phyloP scores from a whole-genome alignment of 1,284 basidiomycete genomes.

The Peniophora sp. region DNA sequence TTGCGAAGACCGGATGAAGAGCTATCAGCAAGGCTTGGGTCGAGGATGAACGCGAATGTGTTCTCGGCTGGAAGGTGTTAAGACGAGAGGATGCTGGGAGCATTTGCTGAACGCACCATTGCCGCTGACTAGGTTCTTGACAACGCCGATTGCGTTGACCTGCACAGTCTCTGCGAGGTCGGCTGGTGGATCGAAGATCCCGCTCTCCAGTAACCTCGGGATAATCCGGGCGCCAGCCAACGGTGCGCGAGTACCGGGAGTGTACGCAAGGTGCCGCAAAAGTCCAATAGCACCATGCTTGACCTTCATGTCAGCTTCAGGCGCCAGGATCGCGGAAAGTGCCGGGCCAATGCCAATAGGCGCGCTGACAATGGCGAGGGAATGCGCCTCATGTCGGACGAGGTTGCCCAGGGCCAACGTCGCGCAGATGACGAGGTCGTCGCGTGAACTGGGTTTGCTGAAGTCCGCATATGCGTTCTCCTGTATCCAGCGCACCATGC shows the following conservation, averaged over 20 bases:
- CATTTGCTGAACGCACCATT: constrained; percentile 40
- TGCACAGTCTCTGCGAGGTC: constrained; percentile 85
- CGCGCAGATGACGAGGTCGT: constrained; percentile 79
- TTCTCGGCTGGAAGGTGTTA: constrained; percentile 45
- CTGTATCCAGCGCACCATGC: constrained; percentile 75
- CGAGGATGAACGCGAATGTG: constrained; percentile 48
- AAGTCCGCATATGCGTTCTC: constrained; percentile 4
- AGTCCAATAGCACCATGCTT: constrained; percentile 82
- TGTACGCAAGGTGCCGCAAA: constrained; percentile 78
- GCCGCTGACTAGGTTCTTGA: constrained; percentile 81
- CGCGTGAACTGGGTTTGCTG: constrained; percentile 28
- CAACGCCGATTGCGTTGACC: constrained; percentile 78
- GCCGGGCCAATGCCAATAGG: constrained; percentile 39
- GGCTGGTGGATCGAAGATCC: constrained; percentile 61
- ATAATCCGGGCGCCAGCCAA: constrained; percentile 64
- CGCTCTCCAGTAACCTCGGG: constrained; percentile 52
- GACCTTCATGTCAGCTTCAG: constrained; percentile 60
- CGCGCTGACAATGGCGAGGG: constrained; percentile 49
- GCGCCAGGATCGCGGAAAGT: constrained; percentile 28
- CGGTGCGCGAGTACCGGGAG: constrained; percentile 50
- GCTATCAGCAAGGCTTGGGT: constrained; percentile 23
- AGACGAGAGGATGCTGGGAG: neutral
- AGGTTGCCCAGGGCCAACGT: constrained; percentile 79
- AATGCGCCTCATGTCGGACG: constrained; percentile 62
- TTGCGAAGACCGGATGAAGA: constrained; percentile 47